A percentile compares a stretch with the other conserved stretches of the same genome.
Conservation (phyloP, 2,329 filamentous ascomycete species). For the Calonectria hawksworthii region DNA sequence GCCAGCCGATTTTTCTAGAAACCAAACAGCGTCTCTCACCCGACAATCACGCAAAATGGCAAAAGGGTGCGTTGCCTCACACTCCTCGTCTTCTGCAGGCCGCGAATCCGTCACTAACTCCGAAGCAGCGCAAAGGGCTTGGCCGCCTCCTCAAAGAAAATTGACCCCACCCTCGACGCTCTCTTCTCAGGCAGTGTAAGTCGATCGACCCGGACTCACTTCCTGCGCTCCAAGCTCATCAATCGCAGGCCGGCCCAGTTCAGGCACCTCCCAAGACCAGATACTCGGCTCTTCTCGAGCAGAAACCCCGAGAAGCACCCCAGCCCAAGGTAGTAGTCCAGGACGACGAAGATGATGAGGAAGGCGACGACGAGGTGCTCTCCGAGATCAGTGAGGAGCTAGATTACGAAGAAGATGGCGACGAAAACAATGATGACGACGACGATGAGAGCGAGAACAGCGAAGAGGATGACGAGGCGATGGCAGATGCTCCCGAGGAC, state of each 20-base stretch:
- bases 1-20: conserved; percentile 23
- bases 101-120: conserved; percentile 36
- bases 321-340: conserved; percentile 47
- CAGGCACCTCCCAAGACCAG: conserved; percentile 60
- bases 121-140: conserved; percentile 55
- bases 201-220: conserved; percentile 41
- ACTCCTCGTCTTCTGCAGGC: conserved; percentile 4
- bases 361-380: conserved; percentile 50
- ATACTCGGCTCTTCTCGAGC: conserved; percentile 56
- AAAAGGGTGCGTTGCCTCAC: conserved; percentile 38
- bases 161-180: conserved; percentile 78
- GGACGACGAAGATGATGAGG: conserved; percentile 49
- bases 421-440: conserved; percentile 42
- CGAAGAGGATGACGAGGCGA: conserved; percentile 47
- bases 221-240: conserved; percentile 30
- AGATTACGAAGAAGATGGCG: conserved; percentile 51
- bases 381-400: conserved; percentile 52
- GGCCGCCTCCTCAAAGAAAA: conserved; percentile 63
- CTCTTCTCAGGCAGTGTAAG: conserved; percentile 82
- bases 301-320: conserved; percentile 49
- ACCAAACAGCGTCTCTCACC: conserved; percentile 9
- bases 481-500: conserved; percentile 51
- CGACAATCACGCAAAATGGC: conserved; percentile 38
- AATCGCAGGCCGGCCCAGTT: conserved; percentile 64
- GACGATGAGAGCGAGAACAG: conserved; percentile 41